A percentile compares a stretch with the other conserved stretches of the same genome.
phyloP scores from a whole-genome alignment of 2,329 filamentous ascomycete species.

The Fusarium sp. region DNA sequence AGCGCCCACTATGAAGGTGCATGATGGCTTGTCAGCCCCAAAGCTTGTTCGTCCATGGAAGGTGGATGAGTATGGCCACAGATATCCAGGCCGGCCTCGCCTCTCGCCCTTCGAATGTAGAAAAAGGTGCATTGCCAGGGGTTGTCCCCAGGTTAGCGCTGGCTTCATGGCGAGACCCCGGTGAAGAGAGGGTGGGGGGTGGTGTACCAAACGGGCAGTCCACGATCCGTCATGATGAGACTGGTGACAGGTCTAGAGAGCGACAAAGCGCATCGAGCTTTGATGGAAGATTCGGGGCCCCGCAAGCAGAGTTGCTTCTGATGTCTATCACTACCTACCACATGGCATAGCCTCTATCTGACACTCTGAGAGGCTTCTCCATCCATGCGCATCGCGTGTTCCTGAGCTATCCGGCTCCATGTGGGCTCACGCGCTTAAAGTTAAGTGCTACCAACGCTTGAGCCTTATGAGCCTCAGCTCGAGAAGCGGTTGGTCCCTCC shows the following conservation, averaged over 20 bases:
- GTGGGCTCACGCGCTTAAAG: background rate
- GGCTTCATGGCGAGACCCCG: slow-evolving; percentile 18
- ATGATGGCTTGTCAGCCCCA: background rate
- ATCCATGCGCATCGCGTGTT: background rate
- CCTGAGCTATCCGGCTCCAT: slow-evolving; percentile 5
- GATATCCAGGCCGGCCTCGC: background rate
- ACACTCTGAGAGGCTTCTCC: background rate
- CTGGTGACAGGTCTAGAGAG: background rate
- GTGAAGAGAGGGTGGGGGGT: slow-evolving; percentile 25
- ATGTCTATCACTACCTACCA: background rate
- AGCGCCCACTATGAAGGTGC: background rate
- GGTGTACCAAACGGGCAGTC: slow-evolving; percentile 7
- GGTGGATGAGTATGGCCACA: slow-evolving; percentile 1
- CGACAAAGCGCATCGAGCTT: background rate
- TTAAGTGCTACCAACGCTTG: background rate
- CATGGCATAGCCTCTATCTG: background rate
- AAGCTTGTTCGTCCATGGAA: background rate
- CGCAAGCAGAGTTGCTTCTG: background rate
- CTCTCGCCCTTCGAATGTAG: slow-evolving; percentile 18
- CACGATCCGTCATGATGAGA: slow-evolving; percentile 2
- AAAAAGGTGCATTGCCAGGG: slow-evolving; percentile 15
- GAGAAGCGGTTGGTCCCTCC: background rate
- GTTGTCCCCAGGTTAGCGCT: slow-evolving; percentile 18
- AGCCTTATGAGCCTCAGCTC: slow-evolving; percentile 3
- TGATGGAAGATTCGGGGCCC: background rate